Base-by-base conservation (phyloP, 352 stramenopile genomes). In the Pseudoperonospora humuli region DNA sequence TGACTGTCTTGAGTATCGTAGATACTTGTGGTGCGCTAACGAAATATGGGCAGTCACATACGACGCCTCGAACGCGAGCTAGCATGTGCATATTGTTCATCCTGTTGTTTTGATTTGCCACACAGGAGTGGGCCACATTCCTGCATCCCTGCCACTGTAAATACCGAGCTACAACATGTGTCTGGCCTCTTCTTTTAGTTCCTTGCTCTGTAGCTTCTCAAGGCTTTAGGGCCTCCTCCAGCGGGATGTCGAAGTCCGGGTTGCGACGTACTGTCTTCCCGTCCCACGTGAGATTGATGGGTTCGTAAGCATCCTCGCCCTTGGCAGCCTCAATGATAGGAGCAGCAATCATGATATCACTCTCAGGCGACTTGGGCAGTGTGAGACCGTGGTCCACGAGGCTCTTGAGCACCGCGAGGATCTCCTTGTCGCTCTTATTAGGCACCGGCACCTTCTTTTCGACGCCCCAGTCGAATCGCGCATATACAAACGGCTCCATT, bases 401-500 rank as follows among this genome's bases (percentile, higher is more conserved):
- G n/a, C 56, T 71, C 54, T 89, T 84, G 29, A 93, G 32, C 25
- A 93, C 50, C 11, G 58, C 54, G 20, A 85, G 63, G 40, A 93
- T 80, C 68, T 93, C 77, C 39, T 87, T 80, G 54, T 88, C 75
- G 51, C 52, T 84, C 72, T 90, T 93, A 60, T 78, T 69, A n/a
- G 78, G 45, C 34, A 93, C 74, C 25, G 76, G 82, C 28, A 93
- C 64, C 64, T 93, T 67, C 72, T 91, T 72, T 55, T 93, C 77
- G 28, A 79, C 67, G 33, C 81, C 81, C 81, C 81, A 93, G 53
- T 91, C 77, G 43, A 76, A 93, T 21, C 81, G 77, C 5, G 74
- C 81, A 68, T 93, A 90, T 39, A 93, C 74, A 48, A 93, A 93
- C n/a, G 81, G 81, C 44, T 90, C 65, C 65, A 90, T 84, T 44